These are phyloP conservation scores for Grifola frondosa DNA, from an alignment of 1,284 basidiomycete species.

Conservation along the genomic window DNA sequence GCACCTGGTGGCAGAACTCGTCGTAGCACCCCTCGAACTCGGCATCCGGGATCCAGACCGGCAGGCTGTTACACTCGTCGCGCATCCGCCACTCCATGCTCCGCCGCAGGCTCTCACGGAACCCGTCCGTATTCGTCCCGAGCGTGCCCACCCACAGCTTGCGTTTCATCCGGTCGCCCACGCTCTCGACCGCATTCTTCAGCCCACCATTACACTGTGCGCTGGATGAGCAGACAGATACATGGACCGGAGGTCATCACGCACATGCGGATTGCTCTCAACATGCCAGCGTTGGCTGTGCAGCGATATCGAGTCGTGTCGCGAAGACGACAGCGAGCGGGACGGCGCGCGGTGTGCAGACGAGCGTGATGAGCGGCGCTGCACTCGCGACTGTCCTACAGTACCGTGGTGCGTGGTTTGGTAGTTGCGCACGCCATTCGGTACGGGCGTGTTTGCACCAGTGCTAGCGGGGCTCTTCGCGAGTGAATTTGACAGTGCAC, in stretches of 20 bases:
- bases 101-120: conserved; percentile 53
- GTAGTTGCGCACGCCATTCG: conserved; percentile 22
- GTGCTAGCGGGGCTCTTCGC: conserved; percentile 12
- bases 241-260: background rate
- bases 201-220: conserved; percentile 69
- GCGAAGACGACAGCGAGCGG: conserved; percentile 52
- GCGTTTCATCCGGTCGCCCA: conserved; percentile 49
- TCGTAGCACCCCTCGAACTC: conserved; percentile 82
- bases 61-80: conserved; percentile 55
- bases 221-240: background rate
- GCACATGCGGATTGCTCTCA: conserved; percentile 60
- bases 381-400: conserved; percentile 25
- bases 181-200: conserved; percentile 74
- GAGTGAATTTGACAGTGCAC: conserved; percentile 19
- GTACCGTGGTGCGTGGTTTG: conserved; percentile 30
- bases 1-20: conserved; percentile 86
- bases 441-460: conserved; percentile 8
- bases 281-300: conserved; percentile 48
- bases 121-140: conserved; percentile 64
- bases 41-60: conserved; percentile 80
- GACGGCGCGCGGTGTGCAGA: conserved; percentile 36
- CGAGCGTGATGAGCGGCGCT: conserved; percentile 28
- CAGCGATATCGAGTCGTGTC: conserved; percentile 33
- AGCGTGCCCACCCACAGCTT: conserved; percentile 84
- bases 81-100: conserved; percentile 64